Evolutionary conservation across 352 stramenopile genomes (phyloP).

Genomic region (Phytophthora boehmeriae): DNA sequence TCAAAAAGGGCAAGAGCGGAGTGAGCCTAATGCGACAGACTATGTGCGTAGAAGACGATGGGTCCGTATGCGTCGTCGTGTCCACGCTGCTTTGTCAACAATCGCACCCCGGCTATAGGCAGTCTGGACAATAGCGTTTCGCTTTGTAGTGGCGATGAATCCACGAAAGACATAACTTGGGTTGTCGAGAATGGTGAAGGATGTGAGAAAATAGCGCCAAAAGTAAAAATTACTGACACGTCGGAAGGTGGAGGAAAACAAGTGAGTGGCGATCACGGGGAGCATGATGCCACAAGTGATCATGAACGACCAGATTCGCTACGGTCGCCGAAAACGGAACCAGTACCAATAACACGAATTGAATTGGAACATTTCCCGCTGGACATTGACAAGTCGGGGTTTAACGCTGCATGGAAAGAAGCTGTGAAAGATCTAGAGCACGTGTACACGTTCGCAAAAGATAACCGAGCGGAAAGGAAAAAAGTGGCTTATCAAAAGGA

Average conservation of each 20-base stretch:
- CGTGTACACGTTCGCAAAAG: conserved; percentile 55
- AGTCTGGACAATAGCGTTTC: conserved; percentile 19
- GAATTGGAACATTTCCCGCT: conserved; percentile 44
- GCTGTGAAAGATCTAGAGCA: conserved; percentile 52
- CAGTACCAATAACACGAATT: conserved; percentile 5
- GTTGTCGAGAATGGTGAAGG: conserved; percentile 37
- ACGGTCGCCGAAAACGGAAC: not conserved
- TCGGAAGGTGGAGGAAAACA: conserved; percentile 14
- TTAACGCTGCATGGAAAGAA: conserved; percentile 60
- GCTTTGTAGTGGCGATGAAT: conserved; percentile 33
- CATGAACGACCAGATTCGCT: conserved; percentile 1
- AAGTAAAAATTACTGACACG: conserved; percentile 8
- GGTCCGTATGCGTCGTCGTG: conserved; percentile 57
- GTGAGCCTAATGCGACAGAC: conserved; percentile 58
- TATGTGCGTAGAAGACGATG: conserved; percentile 74
- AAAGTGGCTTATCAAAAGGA: conserved; percentile 66
- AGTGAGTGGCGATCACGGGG: not conserved
- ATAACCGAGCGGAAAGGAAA: conserved; percentile 49
- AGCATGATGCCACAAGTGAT: not conserved
- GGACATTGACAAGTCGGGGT: conserved; percentile 53
- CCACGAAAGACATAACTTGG: conserved; percentile 18
- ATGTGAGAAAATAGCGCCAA: conserved; percentile 23
- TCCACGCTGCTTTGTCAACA: conserved; percentile 12
- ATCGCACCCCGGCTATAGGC: conserved; percentile 6
- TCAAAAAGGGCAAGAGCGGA: conserved; percentile 65